A percentile compares a stretch with the other conserved stretches of the same genome.
phyloP scores from a whole-genome alignment of 73 alveolate species.

The Symbiodinium natans region DNA sequence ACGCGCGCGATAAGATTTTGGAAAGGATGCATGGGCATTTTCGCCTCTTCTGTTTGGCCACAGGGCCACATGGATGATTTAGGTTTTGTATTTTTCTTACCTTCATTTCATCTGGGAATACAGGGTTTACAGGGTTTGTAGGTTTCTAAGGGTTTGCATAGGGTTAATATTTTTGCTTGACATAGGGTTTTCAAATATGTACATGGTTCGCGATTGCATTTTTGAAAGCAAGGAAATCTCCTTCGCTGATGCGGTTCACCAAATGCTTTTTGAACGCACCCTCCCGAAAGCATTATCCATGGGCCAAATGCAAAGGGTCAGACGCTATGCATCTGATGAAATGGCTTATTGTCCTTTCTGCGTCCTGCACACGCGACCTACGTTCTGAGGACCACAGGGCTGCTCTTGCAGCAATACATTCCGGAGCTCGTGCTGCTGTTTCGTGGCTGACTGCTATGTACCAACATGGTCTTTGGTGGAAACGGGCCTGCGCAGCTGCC shows the following conservation, averaged over 20 bases:
- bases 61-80: too few relatives aligned
- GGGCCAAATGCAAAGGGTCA: constrained; percentile 5
- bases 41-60: neutral
- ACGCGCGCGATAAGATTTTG: neutral
- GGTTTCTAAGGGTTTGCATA: too few relatives aligned
- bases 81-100: too few relatives aligned
- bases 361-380: neutral
- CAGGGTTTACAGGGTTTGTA: too few relatives aligned
- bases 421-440: too few relatives aligned
- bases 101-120: too few relatives aligned
- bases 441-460: neutral
- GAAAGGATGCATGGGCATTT: neutral
- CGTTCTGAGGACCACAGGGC: neutral
- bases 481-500: neutral
- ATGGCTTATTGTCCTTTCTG: neutral
- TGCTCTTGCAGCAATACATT: too few relatives aligned
- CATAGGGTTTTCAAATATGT: too few relatives aligned
- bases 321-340: constrained; percentile 9
- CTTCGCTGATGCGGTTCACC: neutral
- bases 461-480: neutral
- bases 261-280: neutral
- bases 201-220: too few relatives aligned
- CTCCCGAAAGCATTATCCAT: neutral
- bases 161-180: too few relatives aligned
- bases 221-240: too few relatives aligned